Base-by-base conservation (phyloP, 331 rosid species). In the Malus hybrid region DNA sequence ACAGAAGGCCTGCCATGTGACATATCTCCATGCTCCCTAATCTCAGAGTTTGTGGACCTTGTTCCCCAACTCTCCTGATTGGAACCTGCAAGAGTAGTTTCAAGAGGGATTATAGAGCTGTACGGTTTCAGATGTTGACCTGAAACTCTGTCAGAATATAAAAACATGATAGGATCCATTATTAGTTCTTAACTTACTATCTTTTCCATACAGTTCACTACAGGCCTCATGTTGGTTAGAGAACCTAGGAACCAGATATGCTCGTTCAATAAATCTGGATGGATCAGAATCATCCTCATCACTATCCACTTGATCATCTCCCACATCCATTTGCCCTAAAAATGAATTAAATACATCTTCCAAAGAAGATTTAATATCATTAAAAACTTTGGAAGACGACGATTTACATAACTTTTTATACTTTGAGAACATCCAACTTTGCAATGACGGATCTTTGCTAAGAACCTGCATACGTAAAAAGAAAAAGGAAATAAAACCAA, bases 201-300 rank as follows among this genome's bases (percentile, higher is more conserved):
- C 86, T 66, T 76, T 84, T 72, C 83, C 84, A 55, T 87, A 86
- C 71, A 82, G 66, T 82, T 89, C 93, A 63, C 79, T 79, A 77
- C 87, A 60, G 70, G 73, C 82, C 70, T 87, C 99, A 78, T 50
- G 86, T 64, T 80, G 87, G 82, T 75, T 84, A 53, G 89, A 79
- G 61, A 77, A 75, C 79, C 86, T 77, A 70, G 86, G 80, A 22
- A 74, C 82, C 44, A 28, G 50, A 78, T 72, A 85, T 73, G 82
- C 80, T 68, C 70, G 79, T 71, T 82, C 81, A 66, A 74, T 39
- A 79, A 75, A 80, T 74, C 66, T 82, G n/a, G 81, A 79, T 50
- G 87, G 75, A 87, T 86, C 91, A 65, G 88, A 82, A 72, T 73
- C 82, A 75, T 88, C 91, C 65, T 78, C 97, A 77, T 87, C 96